A percentile compares a stretch with the other conserved stretches of the same genome.
phyloP scores from a whole-genome alignment of 1,284 basidiomycete genomes.

The Earliella scabrosa region DNA sequence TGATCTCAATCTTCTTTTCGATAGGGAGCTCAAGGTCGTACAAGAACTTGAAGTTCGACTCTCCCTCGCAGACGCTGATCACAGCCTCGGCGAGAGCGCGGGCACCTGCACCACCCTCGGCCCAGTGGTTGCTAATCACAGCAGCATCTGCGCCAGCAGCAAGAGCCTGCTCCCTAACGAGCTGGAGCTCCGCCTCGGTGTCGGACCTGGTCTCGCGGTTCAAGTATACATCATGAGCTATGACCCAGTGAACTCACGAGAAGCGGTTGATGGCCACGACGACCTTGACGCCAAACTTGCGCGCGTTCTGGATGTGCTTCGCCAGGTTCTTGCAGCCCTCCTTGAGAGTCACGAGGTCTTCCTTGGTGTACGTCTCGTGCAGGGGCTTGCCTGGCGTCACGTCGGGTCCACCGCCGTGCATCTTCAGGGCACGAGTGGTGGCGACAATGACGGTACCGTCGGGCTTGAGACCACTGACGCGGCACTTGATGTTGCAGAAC shows the following conservation, averaged over 20 bases:
- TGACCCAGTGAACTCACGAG: constrained; percentile 59
- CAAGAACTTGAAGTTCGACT: constrained; percentile 87
- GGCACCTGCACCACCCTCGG: constrained; percentile 89
- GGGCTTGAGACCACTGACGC: constrained; percentile 90
- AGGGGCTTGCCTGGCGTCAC: constrained; percentile 97
- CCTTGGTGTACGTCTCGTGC: constrained; percentile 92
- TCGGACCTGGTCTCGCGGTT: constrained; percentile 66
- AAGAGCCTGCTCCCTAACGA: constrained; percentile 83
- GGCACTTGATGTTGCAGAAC: constrained; percentile 99
- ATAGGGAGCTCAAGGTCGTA: constrained; percentile 88
- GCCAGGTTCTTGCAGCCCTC: constrained; percentile 94
- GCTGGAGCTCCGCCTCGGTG: constrained; percentile 87
- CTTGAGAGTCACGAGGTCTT: constrained; percentile 90
- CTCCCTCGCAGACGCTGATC: constrained; percentile 82
- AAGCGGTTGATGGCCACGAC: constrained; percentile 97
- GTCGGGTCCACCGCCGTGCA: constrained; percentile 98
- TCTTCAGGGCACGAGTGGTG: constrained; percentile 97
- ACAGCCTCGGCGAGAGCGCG: constrained; percentile 88
- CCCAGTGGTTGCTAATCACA: constrained; percentile 97
- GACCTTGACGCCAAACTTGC: constrained; percentile 97
- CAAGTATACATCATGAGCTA: constrained; percentile 8
- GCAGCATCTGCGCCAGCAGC: constrained; percentile 93
- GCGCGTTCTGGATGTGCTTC: constrained; percentile 94
- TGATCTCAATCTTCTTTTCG: constrained; percentile 86
- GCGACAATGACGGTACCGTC: constrained; percentile 97